These are phyloP conservation scores for Penicillium concentricum DNA, from an alignment of 2,329 filamentous ascomycete genomes.

Conservation along the genomic window DNA sequence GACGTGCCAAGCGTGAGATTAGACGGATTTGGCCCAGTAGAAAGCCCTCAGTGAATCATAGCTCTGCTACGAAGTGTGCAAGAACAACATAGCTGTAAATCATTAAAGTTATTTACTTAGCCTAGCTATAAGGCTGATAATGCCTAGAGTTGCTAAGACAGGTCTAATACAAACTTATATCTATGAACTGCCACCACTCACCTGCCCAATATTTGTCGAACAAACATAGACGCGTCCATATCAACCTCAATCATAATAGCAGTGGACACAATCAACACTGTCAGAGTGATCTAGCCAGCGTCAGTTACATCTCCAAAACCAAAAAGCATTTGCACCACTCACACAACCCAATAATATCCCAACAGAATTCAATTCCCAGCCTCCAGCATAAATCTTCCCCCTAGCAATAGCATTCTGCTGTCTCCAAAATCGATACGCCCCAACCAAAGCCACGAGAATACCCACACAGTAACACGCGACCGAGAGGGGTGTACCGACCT, in stretches of 20 bases:
- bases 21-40: no score
- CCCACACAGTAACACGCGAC: conserved; percentile 51
- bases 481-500: conserved; percentile 61
- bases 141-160: not conserved
- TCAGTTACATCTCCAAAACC: conserved; percentile 1
- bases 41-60: not conserved
- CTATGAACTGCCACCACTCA: not conserved
- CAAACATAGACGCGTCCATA: not conserved
- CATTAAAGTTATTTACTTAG: not conserved
- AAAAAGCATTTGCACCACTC: conserved; percentile 28
- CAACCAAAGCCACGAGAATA: conserved; percentile 53
- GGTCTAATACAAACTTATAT: not conserved
- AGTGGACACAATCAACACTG: conserved; percentile 18
- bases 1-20: no score
- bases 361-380: conserved; percentile 57
- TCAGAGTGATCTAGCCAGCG: conserved; percentile 15
- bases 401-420: conserved; percentile 59
- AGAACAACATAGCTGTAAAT: not conserved
- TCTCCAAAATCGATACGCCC: conserved; percentile 59
- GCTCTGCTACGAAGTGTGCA: not conserved
- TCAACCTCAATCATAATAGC: conserved; percentile 21
- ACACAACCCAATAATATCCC: conserved; percentile 51
- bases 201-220: not conserved
- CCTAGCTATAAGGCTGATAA: not conserved
- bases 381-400: conserved; percentile 58